These are phyloP conservation scores for Beauveria bassiana DNA, from an alignment of 2,329 filamentous ascomycete genomes.

Conservation along the genomic window DNA sequence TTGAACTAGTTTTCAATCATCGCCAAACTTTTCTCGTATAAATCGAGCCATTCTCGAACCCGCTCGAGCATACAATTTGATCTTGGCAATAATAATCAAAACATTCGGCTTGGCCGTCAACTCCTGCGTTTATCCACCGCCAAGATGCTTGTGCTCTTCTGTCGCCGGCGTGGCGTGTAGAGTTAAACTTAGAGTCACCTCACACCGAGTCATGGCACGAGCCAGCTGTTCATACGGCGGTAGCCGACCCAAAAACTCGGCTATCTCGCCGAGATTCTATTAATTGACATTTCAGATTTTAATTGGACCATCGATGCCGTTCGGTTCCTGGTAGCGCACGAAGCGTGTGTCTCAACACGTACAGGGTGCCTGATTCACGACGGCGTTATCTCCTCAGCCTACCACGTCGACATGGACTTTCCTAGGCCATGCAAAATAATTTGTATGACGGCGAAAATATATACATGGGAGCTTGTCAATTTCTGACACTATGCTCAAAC, in stretches of 20 bases:
- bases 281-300: neutral
- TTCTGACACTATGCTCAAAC: no score
- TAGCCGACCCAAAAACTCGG: neutral
- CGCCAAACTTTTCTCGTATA: neutral
- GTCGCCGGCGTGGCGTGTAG: neutral
- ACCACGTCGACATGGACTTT: neutral
- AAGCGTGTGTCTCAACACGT: neutral
- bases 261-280: neutral
- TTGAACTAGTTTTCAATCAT: neutral
- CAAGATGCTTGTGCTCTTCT: neutral
- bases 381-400: neutral
- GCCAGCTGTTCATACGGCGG: neutral
- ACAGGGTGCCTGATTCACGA: no score
- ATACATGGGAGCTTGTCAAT: no score
- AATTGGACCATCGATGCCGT: neutral
- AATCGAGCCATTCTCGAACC: neutral
- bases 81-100: neutral
- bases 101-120: neutral
- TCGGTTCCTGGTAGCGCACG: neutral
- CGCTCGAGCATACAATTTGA: no score
- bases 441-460: no score
- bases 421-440: no score
- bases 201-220: neutral
- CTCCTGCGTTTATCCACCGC: neutral
- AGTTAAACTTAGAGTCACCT: neutral